phyloP scores from a whole-genome alignment of 2,329 filamentous ascomycete species.

The Colletotrichum theobromicola region DNA sequence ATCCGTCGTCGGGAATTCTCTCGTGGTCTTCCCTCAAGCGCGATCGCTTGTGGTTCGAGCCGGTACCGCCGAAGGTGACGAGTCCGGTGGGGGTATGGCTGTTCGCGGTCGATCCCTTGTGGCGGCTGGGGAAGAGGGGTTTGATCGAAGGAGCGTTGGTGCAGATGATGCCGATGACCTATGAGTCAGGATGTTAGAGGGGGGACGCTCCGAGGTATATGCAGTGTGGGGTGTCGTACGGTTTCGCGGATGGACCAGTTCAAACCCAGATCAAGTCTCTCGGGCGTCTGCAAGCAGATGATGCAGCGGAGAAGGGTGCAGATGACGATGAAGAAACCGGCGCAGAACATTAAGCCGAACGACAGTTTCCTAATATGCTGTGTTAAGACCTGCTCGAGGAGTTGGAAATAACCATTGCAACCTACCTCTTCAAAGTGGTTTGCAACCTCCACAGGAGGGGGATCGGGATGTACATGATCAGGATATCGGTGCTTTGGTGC shows the following conservation, averaged over 20 bases:
- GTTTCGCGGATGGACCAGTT: constrained; percentile 24
- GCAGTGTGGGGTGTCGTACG: neutral
- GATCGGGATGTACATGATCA: constrained; percentile 18
- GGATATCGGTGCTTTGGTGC: neutral
- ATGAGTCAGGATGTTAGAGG: neutral
- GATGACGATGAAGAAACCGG: constrained; percentile 23
- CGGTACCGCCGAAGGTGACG: constrained; percentile 9
- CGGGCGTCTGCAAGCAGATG: constrained; percentile 8
- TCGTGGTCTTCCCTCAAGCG: neutral
- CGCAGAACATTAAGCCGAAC: constrained; percentile 21
- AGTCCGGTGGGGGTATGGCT: neutral
- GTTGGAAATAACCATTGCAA: accelerated
- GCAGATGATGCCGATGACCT: constrained; percentile 13
- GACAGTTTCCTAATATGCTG: constrained; percentile 6
- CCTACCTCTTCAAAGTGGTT: constrained; percentile 5
- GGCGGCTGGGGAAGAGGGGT: constrained; percentile 2
- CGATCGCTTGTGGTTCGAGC: neutral
- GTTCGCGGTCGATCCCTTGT: neutral
- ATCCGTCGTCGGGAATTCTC: neutral
- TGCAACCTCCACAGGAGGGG: constrained; percentile 13
- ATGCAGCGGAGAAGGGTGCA: constrained; percentile 21
- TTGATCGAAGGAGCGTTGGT: constrained; percentile 17
- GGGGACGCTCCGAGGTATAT: neutral
- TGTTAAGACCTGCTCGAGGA: neutral
- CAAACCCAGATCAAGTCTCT: constrained; percentile 7